These are phyloP conservation scores for Teunomyces gatunensis DNA, from an alignment of 805 yeast species.

Conservation along the genomic window DNA sequence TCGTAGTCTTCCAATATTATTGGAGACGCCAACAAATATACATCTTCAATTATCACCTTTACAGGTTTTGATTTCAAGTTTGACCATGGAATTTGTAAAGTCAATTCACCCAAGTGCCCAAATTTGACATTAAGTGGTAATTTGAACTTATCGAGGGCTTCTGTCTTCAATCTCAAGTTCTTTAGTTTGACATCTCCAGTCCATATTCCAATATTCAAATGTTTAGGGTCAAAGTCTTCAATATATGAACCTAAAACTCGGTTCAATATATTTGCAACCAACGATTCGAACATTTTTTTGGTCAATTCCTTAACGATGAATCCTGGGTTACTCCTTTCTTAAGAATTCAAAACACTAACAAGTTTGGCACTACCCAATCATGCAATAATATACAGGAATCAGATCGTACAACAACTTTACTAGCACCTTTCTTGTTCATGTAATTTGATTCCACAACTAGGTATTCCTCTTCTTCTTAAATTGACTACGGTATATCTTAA, in stretches of 20 bases:
- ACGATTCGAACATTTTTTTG: slow-evolving; percentile 63
- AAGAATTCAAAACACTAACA: background rate
- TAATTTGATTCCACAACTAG: too few species aligned
- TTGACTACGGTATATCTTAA: too few species aligned
- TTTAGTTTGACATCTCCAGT: slow-evolving; percentile 90
- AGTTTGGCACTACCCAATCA: background rate
- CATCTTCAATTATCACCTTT: slow-evolving; percentile 80
- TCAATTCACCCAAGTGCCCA: slow-evolving; percentile 87
- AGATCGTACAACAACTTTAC: background rate
- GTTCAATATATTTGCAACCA: slow-evolving; percentile 62
- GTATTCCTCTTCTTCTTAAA: too few species aligned
- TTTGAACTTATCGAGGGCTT: slow-evolving; percentile 81
- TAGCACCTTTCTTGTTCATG: too few species aligned
- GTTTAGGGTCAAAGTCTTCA: slow-evolving; percentile 94
- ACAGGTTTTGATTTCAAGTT: slow-evolving; percentile 92
- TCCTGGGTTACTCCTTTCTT: background rate
- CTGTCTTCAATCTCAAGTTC: slow-evolving; percentile 77
- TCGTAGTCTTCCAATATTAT: slow-evolving; percentile 55
- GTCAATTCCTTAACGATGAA: background rate
- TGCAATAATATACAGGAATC: background rate
- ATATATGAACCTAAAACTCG: slow-evolving; percentile 70
- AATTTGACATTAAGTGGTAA: slow-evolving; percentile 84
- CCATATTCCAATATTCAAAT: slow-evolving; percentile 95
- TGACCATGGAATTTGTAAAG: slow-evolving; percentile 95
- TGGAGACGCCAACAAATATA: slow-evolving; percentile 79